phyloP scores from a whole-genome alignment of 768 basidiomycete genomes.

The Auriscalpium microsporum region DNA sequence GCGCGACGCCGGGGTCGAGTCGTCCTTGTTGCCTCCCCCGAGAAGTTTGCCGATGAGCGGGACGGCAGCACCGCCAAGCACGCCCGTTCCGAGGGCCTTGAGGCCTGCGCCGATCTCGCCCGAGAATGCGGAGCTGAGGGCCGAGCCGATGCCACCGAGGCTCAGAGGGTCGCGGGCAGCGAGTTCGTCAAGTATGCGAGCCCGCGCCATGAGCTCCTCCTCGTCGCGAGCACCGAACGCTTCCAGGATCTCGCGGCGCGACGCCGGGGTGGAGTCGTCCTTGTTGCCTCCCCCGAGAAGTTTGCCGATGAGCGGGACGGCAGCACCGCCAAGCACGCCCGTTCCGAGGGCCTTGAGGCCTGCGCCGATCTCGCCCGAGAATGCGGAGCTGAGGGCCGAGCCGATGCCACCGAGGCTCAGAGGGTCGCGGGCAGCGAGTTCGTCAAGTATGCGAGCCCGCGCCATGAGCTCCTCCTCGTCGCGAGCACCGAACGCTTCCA shows the following conservation, averaged over 20 bases:
- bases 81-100: not conserved
- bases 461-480: not conserved
- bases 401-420: too few relatives aligned
- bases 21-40: not conserved
- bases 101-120: not conserved
- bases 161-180: too few relatives aligned
- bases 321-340: not conserved
- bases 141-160: too few relatives aligned
- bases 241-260: too few relatives aligned
- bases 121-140: too few relatives aligned
- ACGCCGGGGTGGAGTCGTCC: too few relatives aligned
- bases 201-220: not conserved
- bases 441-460: too few relatives aligned
- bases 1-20: too few relatives aligned
- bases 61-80: not conserved
- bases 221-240: not conserved
- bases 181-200: too few relatives aligned
- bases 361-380: too few relatives aligned
- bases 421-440: too few relatives aligned
- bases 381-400: too few relatives aligned
- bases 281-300: not conserved
- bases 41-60: not conserved
- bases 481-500: not conserved
- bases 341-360: not conserved
- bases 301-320: not conserved